Evolutionary conservation across 2,329 filamentous ascomycete species (phyloP), one percentile per base, ranked within the genome.

Genomic region (Tolypocladium cylindrosporum): DNA sequence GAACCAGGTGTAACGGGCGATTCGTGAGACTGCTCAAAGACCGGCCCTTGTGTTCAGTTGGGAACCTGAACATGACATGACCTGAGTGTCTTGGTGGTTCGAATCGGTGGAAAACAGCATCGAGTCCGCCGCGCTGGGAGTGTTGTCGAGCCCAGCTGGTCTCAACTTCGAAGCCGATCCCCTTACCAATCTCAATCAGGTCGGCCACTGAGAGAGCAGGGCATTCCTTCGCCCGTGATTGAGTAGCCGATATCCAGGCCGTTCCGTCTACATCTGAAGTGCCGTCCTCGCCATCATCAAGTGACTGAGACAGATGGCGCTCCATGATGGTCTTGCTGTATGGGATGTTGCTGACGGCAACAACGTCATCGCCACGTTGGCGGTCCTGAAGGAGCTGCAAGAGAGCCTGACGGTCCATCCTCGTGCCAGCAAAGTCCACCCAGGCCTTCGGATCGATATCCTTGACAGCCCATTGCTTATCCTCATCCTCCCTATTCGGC

Each of bases 121-220:
- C 68, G 0, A 70, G 24, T 1, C 61, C 65, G 11, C 68, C 68
- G 1, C 55, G 57, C n/a, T 66, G 67, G 9, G 61, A 60, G 27
- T 58, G 24, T 45, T 76, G 76, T n/a, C 71, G 67, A 0, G 79
- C 80, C 61, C 77, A 79, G 57, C 72, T 72, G 4, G 72, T 62
- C 24, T 80, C 74, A 24, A 80, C 77, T 34, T 74, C 65, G 59
- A 76, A 81, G 21, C 77, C 77, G 16, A 70, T 64, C 24, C 31
- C 31, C 31, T 34, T 34, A 34, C 31, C 31, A 34, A 34, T 34
- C 31, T 34, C 31, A 34, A 34, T 34, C 31, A 34, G 31, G 31
- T 34, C 31, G 31, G 31, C 31, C 31, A 34, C 31, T 34, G 31
- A 34, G 31, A 34, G 31, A 34, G 31, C 31, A 34, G 31, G 31